A percentile compares a stretch with the other conserved stretches of the same genome.
phyloP scores from a whole-genome alignment of 78 protist genomes.

The Cavenderia fasciculata region DNA sequence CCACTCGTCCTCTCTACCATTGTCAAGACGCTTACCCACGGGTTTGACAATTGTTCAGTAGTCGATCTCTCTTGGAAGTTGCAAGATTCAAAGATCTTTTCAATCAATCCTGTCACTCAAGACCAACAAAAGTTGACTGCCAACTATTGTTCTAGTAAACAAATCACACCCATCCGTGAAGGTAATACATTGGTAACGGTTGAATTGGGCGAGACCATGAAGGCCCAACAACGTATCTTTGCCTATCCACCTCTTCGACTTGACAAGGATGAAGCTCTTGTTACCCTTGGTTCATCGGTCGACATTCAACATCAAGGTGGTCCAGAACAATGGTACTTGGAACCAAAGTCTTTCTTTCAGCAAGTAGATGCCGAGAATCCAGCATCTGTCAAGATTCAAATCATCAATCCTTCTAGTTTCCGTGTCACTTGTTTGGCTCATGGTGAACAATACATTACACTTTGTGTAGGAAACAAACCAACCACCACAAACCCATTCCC shows the following conservation, averaged over 20 bases:
- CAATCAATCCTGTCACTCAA: neutral
- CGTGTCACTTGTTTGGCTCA: conserved; percentile 38
- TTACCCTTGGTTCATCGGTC: conserved; percentile 18
- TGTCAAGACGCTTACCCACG: neutral
- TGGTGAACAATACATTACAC: neutral
- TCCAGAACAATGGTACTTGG: conserved; percentile 68
- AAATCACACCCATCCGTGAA: conserved; percentile 26
- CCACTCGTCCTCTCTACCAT: conserved; percentile 2
- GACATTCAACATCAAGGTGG: conserved; percentile 42
- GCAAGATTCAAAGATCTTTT: conserved; percentile 11
- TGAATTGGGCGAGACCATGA: too few relatives aligned
- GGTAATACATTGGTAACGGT: conserved; percentile 11
- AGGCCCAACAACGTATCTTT: conserved; percentile 21
- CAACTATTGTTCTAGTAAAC: conserved; percentile 24
- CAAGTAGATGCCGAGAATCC: neutral
- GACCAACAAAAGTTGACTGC: neutral
- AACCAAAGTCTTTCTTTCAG: conserved; percentile 24
- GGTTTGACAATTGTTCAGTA: conserved; percentile 24
- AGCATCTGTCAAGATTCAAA: neutral
- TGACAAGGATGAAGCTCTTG: conserved; percentile 9
- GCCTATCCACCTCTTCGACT: conserved; percentile 40
- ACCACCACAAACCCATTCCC: conserved; percentile 32
- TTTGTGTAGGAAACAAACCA: conserved; percentile 16
- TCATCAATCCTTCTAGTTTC: conserved; percentile 4
- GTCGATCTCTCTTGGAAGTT: conserved; percentile 37